Evolutionary conservation across 768 basidiomycete species (phyloP), one percentile per base, ranked within the genome.

Genomic region (Boletus pseudopeckii): DNA sequence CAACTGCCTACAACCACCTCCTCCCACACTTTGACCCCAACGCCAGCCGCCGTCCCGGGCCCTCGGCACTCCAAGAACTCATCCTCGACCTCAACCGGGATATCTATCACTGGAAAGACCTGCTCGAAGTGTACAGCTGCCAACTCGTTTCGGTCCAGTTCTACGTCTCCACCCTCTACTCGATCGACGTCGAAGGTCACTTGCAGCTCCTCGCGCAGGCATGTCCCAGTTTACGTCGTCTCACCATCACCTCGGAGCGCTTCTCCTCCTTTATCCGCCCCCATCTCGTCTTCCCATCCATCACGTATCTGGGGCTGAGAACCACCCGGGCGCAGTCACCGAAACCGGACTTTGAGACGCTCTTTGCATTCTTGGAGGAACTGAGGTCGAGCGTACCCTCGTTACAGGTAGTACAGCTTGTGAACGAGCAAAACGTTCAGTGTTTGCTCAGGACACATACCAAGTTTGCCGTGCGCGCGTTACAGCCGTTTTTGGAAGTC

Each of bases 351-450:
- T 62, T 60, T 38, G 14, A 32, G 36, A 11, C 1, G 14, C 39
- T 65, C 1, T 62, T 70, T 22, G 22, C 32, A 10, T 37, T 55
- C 34, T 48, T 70, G 20, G 45, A 22, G 5, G 37, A 45, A 14
- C 34, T 69, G 32, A 36, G 22, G 20, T 47, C 51, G 18, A 56
- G 14, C 17, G 36, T 48, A 0, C 62, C 65, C 5, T 59, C 66
- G n/a, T 38, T 68, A 44, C 56, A 37, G 13, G 60, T 62, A 1
- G 53, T 69, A 5, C 67, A 59, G 15, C 56, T 70, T 20, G 17
- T 60, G 33, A 51, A 63, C 20, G 52, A 45, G 26, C 18, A 33
- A 1, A 65, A 61, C 15, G 44, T 64, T 20, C 40, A 45, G 9
- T 57, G 59, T 45, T 49, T 69, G 39, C 48, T 65, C 45, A 59